Percentiles rank a stretch among this genome's conserved stretches.
Conservation (phyloP, 1,284 basidiomycete genomes). For the Exobasidium rhododendri region DNA sequence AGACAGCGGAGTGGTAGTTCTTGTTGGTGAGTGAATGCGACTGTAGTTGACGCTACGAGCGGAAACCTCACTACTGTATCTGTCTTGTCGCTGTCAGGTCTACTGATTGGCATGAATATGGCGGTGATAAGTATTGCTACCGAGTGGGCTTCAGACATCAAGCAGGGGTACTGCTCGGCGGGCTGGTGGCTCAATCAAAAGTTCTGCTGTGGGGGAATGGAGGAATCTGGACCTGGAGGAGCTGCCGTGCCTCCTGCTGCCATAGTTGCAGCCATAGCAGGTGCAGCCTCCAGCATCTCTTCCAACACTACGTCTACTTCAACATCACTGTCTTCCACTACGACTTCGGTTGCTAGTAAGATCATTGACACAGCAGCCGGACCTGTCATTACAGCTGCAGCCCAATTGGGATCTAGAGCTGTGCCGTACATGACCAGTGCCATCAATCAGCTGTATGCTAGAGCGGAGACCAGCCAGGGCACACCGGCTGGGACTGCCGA, state of each 20-base stretch:
- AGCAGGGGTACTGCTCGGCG: slow-evolving; percentile 91
- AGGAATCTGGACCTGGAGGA: slow-evolving; percentile 48
- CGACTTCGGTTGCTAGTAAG: neutral
- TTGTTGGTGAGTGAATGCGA: slow-evolving; percentile 39
- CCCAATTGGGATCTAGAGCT: neutral
- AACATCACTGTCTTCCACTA: neutral
- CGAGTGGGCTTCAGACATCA: slow-evolving; percentile 97
- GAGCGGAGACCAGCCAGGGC: neutral
- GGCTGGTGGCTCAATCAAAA: slow-evolving; percentile 99
- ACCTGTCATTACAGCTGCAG: neutral
- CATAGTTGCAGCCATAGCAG: slow-evolving; percentile 25
- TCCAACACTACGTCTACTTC: slow-evolving; percentile 7
- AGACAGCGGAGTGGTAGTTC: slow-evolving; percentile 48
- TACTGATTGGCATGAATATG: slow-evolving; percentile 86
- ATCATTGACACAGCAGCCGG: neutral
- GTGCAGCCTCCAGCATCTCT: neutral
- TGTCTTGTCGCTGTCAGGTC: too few relatives aligned
- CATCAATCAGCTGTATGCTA: neutral
- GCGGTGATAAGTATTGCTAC: slow-evolving; percentile 92
- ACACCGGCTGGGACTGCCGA: slow-evolving; percentile 38
- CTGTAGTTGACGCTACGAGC: neutral
- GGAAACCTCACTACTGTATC: neutral
- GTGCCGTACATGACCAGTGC: slow-evolving; percentile 7
- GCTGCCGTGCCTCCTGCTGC: slow-evolving; percentile 28
- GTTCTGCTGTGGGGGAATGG: slow-evolving; percentile 89